phyloP scores from a whole-genome alignment of 2,329 filamentous ascomycete genomes.

The Aspergillus niger region DNA sequence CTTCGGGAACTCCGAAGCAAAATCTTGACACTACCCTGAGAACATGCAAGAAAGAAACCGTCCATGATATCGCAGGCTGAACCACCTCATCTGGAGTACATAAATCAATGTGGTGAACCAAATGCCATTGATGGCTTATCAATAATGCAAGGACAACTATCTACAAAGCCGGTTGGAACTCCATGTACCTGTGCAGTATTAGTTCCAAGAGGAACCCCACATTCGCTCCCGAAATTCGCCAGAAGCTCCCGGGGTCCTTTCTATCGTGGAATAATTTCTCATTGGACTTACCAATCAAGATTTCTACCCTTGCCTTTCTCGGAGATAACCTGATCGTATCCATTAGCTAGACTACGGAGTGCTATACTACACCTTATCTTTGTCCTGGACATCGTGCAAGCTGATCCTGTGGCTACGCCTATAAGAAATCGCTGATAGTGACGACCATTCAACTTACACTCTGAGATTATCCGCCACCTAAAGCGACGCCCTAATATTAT shows the following conservation, averaged over 20 bases:
- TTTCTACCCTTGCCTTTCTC: not conserved
- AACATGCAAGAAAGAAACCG: not conserved
- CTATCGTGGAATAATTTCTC: constrained; percentile 12
- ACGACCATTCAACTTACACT: not conserved
- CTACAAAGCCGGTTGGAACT: not conserved
- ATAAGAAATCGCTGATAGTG: not conserved
- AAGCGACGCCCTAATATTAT: not conserved
- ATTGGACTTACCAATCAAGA: constrained; percentile 8
- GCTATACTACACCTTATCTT: not conserved
- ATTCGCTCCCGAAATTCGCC: constrained; percentile 13
- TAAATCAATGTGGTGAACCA: constrained; percentile 1
- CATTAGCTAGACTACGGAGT: not conserved
- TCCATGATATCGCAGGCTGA: not conserved
- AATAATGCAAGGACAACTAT: not conserved
- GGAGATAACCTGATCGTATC: not conserved
- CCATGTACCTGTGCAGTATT: not conserved
- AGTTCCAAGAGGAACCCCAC: constrained; percentile 8
- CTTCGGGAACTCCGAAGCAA: not conserved
- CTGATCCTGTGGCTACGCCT: not conserved
- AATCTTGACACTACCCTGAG: not conserved
- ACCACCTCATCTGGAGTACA: not conserved
- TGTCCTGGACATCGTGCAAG: not conserved
- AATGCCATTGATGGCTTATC: not conserved
- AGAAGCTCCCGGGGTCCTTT: constrained; percentile 2
- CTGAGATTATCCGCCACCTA: not conserved